These are phyloP conservation scores for Ammopiptanthus mongolicus DNA, from an alignment of 306 rosid species.

Conservation along the genomic window DNA sequence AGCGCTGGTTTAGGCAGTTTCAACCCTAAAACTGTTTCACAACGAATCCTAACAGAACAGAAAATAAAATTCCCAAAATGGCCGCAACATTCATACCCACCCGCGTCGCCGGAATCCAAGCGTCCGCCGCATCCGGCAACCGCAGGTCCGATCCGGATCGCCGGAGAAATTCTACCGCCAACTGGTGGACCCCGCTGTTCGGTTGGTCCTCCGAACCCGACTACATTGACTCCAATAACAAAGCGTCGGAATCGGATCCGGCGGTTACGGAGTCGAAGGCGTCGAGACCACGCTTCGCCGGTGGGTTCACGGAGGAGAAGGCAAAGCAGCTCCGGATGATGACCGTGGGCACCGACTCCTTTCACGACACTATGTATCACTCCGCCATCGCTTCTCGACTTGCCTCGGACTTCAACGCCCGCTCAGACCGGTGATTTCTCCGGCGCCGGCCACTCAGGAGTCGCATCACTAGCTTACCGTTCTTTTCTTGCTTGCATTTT, in stretches of 20 bases:
- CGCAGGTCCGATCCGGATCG: conserved; percentile 28
- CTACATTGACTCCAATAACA: conserved; percentile 50
- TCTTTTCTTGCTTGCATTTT: background rate
- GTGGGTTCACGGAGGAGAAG: conserved; percentile 84
- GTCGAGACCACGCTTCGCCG: conserved; percentile 41
- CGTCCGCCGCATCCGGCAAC: conserved; percentile 36
- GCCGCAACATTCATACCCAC: conserved; percentile 42
- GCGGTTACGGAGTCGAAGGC: conserved; percentile 10
- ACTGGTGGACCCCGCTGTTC: conserved; percentile 83
- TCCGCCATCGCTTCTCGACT: conserved; percentile 90
- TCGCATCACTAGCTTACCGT: background rate
- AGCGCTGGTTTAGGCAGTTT: no score
- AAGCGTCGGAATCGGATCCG: conserved; percentile 18
- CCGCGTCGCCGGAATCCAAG: conserved; percentile 33
- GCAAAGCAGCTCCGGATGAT: conserved; percentile 74
- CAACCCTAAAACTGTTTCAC: conserved; percentile 8
- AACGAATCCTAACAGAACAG: background rate
- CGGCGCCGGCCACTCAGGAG: background rate
- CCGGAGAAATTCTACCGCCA: conserved; percentile 42
- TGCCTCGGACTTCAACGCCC: conserved; percentile 65
- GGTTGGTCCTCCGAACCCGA: conserved; percentile 81
- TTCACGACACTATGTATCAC: conserved; percentile 90
- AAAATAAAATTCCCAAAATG: conserved; percentile 25
- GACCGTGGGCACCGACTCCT: conserved; percentile 53
- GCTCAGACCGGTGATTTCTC: conserved; percentile 36